These are phyloP conservation scores for Chlamydomonas sp. DNA, from an alignment of 139 green algal species.

Conservation along the genomic window DNA sequence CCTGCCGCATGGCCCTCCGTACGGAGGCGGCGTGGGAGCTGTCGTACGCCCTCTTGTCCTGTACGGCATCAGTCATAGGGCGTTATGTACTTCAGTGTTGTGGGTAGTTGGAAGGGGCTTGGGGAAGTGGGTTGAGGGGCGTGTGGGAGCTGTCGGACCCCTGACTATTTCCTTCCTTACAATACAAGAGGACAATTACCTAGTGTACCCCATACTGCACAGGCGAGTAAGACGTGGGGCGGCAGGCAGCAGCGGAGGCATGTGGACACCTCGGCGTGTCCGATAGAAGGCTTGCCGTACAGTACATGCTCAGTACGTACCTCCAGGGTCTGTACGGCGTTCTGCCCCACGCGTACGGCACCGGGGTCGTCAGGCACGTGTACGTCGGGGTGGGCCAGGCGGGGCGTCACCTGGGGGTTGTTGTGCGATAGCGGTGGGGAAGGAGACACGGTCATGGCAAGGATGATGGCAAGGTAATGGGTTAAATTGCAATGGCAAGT, in stretches of 20 bases:
- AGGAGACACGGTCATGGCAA: too few relatives aligned
- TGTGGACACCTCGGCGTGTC: background rate
- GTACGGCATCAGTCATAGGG: background rate
- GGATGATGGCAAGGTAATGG: too few relatives aligned
- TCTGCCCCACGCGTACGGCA: constrained; percentile 6
- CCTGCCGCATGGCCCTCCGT: constrained; percentile 14
- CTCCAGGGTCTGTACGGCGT: background rate
- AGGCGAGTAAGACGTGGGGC: too few relatives aligned
- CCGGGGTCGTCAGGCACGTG: background rate
- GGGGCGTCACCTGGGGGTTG: background rate
- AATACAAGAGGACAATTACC: too few relatives aligned
- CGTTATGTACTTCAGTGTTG: background rate
- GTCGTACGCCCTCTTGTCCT: constrained; percentile 4
- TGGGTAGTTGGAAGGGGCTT: too few relatives aligned
- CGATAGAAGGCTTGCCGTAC: too few relatives aligned
- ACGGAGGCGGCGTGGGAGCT: background rate
- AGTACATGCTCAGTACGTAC: background rate
- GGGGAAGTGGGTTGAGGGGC: too few relatives aligned
- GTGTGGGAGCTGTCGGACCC: too few relatives aligned
- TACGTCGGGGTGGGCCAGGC: background rate
- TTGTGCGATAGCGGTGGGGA: background rate
- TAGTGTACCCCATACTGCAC: too few relatives aligned
- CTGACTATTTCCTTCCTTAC: too few relatives aligned
- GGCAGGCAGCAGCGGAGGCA: background rate
- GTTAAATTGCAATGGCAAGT: too few relatives aligned